Conservation (phyloP, 129 eudicot genomes). For the Pseudognaphalium luteoalbum region DNA sequence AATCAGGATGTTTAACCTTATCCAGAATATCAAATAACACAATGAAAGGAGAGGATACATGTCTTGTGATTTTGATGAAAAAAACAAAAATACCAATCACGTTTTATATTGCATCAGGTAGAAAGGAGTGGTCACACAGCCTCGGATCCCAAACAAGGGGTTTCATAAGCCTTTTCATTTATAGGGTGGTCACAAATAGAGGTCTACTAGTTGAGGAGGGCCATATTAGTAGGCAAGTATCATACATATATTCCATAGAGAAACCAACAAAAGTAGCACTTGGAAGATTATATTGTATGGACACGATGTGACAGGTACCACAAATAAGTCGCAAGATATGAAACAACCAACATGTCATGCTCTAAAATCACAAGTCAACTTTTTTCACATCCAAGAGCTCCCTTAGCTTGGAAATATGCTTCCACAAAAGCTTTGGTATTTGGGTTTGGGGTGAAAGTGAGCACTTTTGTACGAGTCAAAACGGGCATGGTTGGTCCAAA, state of each 20-base stretch:
- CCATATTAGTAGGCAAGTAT: constrained; percentile 19
- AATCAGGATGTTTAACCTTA: not conserved
- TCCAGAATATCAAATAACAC: not conserved
- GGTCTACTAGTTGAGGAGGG: constrained; percentile 20
- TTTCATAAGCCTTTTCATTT: not conserved
- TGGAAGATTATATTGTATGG: not conserved
- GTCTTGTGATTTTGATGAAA: not conserved
- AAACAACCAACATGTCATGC: constrained; percentile 23
- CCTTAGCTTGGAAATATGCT: constrained; percentile 6
- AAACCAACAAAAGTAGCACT: constrained; percentile 25
- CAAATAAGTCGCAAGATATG: not conserved
- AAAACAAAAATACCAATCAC: not conserved
- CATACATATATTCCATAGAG: constrained; percentile 23
- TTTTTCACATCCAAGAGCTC: constrained; percentile 12
- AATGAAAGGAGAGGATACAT: not conserved
- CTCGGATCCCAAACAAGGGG: not conserved
- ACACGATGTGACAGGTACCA: constrained; percentile 12
- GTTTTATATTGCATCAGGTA: not conserved
- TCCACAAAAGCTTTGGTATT: not conserved
- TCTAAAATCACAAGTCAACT: constrained; percentile 20
- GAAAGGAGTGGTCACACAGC: not conserved
- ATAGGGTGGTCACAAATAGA: not conserved
- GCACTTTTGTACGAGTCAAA: not conserved
- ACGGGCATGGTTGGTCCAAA: not conserved
- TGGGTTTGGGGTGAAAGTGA: not conserved